Evolutionary conservation across 192 early-diverging fungal species (phyloP).

Genomic region (Dimargaris xerosporica): DNA sequence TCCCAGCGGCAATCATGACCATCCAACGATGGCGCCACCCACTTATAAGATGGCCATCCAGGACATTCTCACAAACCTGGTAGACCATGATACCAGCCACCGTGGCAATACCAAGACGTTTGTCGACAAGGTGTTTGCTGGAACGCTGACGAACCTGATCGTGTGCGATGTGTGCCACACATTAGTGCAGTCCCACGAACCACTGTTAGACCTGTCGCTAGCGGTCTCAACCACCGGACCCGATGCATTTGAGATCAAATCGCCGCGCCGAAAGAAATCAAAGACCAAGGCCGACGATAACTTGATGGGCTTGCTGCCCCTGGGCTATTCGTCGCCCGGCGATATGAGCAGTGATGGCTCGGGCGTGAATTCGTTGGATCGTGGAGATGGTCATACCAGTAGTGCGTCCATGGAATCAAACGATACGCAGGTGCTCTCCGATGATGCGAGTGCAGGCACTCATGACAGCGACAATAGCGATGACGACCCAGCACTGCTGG

Average conservation of each 20-base stretch:
- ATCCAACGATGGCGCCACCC: not conserved
- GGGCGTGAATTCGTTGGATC: no score
- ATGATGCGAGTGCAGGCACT: not conserved
- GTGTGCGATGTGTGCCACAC: constrained; percentile 46
- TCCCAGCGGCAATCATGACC: not conserved
- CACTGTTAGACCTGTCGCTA: constrained; percentile 15
- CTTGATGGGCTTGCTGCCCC: no score
- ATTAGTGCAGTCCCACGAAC: constrained; percentile 18
- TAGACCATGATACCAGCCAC: no score
- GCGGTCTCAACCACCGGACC: not conserved
- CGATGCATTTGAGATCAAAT: not conserved
- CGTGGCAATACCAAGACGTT: not conserved
- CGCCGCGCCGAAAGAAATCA: constrained; percentile 6
- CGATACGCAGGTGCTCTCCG: not conserved
- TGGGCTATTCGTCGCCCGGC: no score
- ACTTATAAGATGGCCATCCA: not conserved
- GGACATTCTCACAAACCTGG: no score
- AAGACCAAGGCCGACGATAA: not conserved
- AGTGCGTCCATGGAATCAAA: not conserved
- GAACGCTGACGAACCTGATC: constrained; percentile 42
- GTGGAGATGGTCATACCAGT: no score
- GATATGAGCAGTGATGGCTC: no score
- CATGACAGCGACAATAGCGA: not conserved
- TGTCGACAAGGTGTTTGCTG: constrained; percentile 52
- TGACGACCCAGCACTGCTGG: not conserved